phyloP scores from a whole-genome alignment of 2,329 filamentous ascomycete species.

The Aureobasidium leucospermi region DNA sequence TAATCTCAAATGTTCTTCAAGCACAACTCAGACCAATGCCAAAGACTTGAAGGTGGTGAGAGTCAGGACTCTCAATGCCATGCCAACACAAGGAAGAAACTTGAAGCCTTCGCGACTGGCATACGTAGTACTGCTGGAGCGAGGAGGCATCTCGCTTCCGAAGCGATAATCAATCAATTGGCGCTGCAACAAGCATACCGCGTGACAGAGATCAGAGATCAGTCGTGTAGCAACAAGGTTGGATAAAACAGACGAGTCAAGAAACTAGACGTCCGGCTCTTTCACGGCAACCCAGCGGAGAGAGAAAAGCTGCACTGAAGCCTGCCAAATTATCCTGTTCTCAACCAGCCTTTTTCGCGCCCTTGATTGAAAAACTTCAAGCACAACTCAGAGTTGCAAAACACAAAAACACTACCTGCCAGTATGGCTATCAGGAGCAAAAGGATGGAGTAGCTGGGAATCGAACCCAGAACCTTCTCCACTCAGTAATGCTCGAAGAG shows the following conservation, averaged over 20 bases:
- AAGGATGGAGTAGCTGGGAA: conserved; percentile 11
- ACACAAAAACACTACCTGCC: neutral
- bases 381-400: no score
- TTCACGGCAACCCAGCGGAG: neutral
- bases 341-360: no score
- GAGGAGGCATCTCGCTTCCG: neutral
- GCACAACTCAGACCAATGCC: no score
- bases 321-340: neutral
- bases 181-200: neutral
- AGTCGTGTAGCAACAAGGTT: neutral
- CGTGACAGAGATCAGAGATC: neutral
- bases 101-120: no score
- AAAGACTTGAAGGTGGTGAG: neutral
- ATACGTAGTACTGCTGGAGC: no score
- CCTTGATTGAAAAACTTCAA: no score
- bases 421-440: neutral
- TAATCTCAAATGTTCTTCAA: neutral
- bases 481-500: conserved; percentile 4
- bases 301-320: neutral
- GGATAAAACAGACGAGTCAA: neutral
- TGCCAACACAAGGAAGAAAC: no score
- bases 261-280: neutral
- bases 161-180: neutral
- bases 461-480: conserved; percentile 13
- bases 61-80: neutral